These are phyloP conservation scores for Ceratobasidium sp. DNA, from an alignment of 1,284 basidiomycete species.

Conservation along the genomic window DNA sequence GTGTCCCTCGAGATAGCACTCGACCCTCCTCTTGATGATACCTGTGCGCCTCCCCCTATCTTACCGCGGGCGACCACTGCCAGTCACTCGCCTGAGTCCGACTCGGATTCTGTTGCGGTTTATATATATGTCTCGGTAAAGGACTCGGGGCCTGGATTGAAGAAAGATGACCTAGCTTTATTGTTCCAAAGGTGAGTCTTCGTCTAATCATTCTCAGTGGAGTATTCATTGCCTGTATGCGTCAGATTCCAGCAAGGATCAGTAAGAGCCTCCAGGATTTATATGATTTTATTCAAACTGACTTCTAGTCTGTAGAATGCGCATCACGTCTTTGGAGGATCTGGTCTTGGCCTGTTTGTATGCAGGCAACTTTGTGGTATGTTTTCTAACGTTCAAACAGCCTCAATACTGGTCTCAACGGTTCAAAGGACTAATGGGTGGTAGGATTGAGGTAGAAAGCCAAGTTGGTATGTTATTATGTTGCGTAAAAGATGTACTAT, in stretches of 20 bases:
- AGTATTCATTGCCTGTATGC: neutral
- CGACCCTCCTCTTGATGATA: constrained; percentile 41
- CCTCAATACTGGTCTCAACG: neutral
- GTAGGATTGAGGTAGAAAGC: constrained; percentile 46
- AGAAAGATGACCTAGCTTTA: constrained; percentile 45
- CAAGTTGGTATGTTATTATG: constrained; percentile 28
- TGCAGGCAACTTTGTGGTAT: constrained; percentile 46
- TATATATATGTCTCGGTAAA: constrained; percentile 46
- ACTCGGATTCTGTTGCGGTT: constrained; percentile 16
- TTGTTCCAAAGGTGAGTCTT: constrained; percentile 43
- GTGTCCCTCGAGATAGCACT: constrained; percentile 45
- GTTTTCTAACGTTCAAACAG: neutral
- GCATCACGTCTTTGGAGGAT: constrained; percentile 46
- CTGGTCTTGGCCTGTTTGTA: constrained; percentile 47
- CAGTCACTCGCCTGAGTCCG: constrained; percentile 4
- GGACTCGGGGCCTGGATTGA: constrained; percentile 47
- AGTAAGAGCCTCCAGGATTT: constrained; percentile 28
- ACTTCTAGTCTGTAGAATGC: constrained; percentile 28
- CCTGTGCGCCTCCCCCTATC: constrained; percentile 20
- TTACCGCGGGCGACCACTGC: neutral
- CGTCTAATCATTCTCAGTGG: neutral
- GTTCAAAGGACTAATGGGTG: constrained; percentile 45
- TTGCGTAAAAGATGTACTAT: too few relatives aligned
- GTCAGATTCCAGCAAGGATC: constrained; percentile 46
- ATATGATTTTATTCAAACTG: neutral